Evolutionary conservation across 768 basidiomycete species (phyloP).

Genomic region (Daedaleopsis sinensis): DNA sequence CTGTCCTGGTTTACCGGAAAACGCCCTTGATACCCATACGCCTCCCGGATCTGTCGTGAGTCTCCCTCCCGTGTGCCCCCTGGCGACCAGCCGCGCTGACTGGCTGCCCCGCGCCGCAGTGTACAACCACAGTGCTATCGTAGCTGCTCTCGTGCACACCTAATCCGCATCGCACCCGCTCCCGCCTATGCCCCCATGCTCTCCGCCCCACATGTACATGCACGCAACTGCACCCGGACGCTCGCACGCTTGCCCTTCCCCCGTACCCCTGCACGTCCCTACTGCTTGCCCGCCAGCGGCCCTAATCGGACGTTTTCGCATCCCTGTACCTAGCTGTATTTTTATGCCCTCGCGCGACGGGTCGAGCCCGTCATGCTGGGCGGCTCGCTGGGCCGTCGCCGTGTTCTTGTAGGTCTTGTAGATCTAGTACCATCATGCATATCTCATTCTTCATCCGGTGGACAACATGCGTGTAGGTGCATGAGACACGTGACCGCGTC

Average conservation of each 20-base stretch:
- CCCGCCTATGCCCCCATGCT: slow-evolving; percentile 14
- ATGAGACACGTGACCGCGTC: slow-evolving; percentile 2
- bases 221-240: slow-evolving; percentile 3
- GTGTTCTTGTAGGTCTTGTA: slow-evolving; percentile 2
- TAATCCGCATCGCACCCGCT: slow-evolving; percentile 17
- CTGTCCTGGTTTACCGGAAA: slow-evolving; percentile 74
- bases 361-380: slow-evolving; percentile 8
- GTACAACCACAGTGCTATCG: slow-evolving; percentile 24
- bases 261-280: slow-evolving; percentile 1
- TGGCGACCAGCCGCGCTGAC: neutral
- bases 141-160: slow-evolving; percentile 21
- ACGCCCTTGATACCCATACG: slow-evolving; percentile 33
- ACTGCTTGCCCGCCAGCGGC: neutral
- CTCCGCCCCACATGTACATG: slow-evolving; percentile 11
- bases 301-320: slow-evolving; percentile 15
- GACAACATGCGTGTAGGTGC: too few relatives aligned
- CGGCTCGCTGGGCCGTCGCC: slow-evolving; percentile 1
- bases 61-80: neutral
- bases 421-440: slow-evolving; percentile 12
- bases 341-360: slow-evolving; percentile 9
- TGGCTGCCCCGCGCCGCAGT: slow-evolving; percentile 1
- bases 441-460: neutral
- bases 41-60: slow-evolving; percentile 17
- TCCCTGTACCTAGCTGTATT: slow-evolving; percentile 18
- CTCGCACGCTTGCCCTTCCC: neutral